Evolutionary conservation across 2,329 filamentous ascomycete species (phyloP).

Genomic region (Sporothrix brasiliensis): DNA sequence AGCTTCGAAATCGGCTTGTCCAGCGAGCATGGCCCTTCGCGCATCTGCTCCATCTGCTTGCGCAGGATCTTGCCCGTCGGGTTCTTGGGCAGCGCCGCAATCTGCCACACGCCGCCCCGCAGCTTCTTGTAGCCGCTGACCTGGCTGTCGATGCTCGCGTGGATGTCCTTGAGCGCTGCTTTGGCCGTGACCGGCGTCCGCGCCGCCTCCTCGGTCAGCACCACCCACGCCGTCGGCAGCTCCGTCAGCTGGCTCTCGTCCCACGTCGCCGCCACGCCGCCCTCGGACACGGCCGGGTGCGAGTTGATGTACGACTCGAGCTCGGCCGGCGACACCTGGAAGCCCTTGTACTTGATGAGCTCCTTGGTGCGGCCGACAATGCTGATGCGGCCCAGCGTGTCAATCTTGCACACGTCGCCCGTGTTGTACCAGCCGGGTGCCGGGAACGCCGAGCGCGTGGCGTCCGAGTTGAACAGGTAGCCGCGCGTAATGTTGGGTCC

Average conservation of each 20-base stretch:
- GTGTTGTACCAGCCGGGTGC: constrained; percentile 50
- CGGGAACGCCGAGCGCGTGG: constrained; percentile 46
- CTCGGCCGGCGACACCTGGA: constrained; percentile 47
- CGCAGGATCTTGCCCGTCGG: constrained; percentile 46
- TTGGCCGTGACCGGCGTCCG: constrained; percentile 13
- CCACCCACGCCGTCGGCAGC: constrained; percentile 46
- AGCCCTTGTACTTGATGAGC: constrained; percentile 50
- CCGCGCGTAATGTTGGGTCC: constrained; percentile 50
- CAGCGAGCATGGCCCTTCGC: constrained; percentile 27
- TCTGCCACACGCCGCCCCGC: constrained; percentile 45
- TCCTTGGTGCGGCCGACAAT: constrained; percentile 48
- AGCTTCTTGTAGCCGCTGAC: constrained; percentile 50
- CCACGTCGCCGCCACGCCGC: constrained; percentile 44
- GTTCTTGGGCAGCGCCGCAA: constrained; percentile 44
- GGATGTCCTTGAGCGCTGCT: constrained; percentile 41
- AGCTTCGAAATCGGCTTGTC: constrained; percentile 30
- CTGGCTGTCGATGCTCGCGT: constrained; percentile 42
- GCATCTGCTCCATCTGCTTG: constrained; percentile 30
- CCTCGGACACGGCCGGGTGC: constrained; percentile 45
- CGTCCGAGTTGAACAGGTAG: constrained; percentile 47
- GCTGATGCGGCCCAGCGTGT: constrained; percentile 41
- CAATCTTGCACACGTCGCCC: constrained; percentile 49
- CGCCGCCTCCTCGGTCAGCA: constrained; percentile 40
- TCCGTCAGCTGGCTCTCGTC: constrained; percentile 47
- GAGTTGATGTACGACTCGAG: constrained; percentile 44